Conservation (phyloP, 257 asterid genomes). For the Solanum stenotomum region DNA sequence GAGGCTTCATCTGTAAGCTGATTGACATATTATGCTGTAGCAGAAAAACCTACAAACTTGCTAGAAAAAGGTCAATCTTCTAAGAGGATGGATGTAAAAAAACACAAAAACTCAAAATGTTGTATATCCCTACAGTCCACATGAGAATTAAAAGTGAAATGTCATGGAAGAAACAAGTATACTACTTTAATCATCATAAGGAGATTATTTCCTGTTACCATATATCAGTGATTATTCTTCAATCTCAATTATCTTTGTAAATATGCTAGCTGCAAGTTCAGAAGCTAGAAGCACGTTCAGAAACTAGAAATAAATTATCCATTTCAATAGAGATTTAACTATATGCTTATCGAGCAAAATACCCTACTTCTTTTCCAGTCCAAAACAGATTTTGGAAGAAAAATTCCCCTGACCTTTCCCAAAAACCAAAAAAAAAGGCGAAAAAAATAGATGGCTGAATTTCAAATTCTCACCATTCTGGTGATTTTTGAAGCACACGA, state of each 20-base stretch:
- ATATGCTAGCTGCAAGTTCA: not conserved
- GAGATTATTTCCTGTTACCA: not conserved
- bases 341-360: not conserved
- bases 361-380: not conserved
- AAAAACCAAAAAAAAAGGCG: not conserved
- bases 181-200: not conserved
- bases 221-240: not conserved
- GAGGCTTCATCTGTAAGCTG: not conserved
- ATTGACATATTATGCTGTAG: not conserved
- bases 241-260: not conserved
- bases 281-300: not conserved
- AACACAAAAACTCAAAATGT: not conserved
- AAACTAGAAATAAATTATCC: not conserved
- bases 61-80: not conserved
- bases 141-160: not conserved
- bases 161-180: not conserved
- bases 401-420: not conserved
- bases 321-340: not conserved
- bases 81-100: not conserved
- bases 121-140: not conserved
- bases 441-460: not conserved
- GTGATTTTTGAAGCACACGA: constrained; percentile 55
- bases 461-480: constrained; percentile 42
- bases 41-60: not conserved
- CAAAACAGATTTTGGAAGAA: not conserved